Evolutionary conservation across 768 basidiomycete species (phyloP).

Genomic region (Kwoniella shandongensis): DNA sequence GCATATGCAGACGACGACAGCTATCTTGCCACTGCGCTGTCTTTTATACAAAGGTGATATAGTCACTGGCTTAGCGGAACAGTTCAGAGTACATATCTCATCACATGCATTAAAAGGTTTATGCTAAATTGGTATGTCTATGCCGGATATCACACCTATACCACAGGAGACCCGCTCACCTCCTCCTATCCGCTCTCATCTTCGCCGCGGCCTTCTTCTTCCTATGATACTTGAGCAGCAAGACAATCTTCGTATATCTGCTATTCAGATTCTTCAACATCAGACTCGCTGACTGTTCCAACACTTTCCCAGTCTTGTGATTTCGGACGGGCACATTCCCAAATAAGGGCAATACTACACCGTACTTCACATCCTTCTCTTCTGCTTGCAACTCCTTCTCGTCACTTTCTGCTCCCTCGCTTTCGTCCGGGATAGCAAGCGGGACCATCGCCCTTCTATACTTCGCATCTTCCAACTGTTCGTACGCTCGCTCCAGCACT

Average conservation of each 20-base stretch:
- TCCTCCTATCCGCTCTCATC: conserved; percentile 3
- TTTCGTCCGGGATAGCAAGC: conserved; percentile 20
- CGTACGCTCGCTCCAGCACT: conserved; percentile 40
- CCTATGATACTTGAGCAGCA: conserved; percentile 47
- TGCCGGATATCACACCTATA: too few relatives aligned
- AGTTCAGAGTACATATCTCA: too few relatives aligned
- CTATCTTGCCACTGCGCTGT: too few relatives aligned
- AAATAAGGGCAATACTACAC: conserved; percentile 25
- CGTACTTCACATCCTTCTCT: conserved; percentile 11
- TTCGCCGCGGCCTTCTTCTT: conserved; percentile 26
- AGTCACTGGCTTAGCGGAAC: too few relatives aligned
- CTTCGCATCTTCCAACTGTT: conserved; percentile 31
- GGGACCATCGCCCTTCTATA: conserved; percentile 30
- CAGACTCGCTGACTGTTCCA: conserved; percentile 28
- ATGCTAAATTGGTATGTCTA: too few relatives aligned
- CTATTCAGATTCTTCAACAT: conserved; percentile 41
- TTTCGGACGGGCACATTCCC: conserved; percentile 23
- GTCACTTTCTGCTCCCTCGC: conserved; percentile 4
- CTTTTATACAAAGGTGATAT: too few relatives aligned
- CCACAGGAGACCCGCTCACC: too few relatives aligned
- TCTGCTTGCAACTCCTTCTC: not conserved
- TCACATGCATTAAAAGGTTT: too few relatives aligned
- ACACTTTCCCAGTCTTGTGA: conserved; percentile 18
- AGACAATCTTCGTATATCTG: conserved; percentile 41
- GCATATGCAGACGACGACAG: too few relatives aligned